Percentiles rank a stretch among this genome's conserved stretches.
These are phyloP conservation scores for Cladosporium velox DNA, from an alignment of 2,329 filamentous ascomycete genomes.

Conservation along the genomic window DNA sequence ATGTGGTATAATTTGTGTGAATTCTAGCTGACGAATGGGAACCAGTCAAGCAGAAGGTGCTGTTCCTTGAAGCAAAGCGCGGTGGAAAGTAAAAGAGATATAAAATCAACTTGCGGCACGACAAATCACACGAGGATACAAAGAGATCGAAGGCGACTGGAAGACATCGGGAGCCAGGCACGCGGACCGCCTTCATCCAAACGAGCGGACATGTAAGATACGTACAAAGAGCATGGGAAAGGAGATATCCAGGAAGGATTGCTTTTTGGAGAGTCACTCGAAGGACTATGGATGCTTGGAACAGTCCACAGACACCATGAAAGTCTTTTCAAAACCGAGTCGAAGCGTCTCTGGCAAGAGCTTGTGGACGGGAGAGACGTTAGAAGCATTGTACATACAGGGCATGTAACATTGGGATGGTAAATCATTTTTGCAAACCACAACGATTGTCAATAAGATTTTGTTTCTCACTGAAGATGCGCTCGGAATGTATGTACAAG, in stretches of 20 bases:
- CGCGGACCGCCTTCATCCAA: neutral
- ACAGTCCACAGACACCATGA: no score
- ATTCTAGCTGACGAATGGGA: neutral
- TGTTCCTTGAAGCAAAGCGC: slow-evolving; percentile 92
- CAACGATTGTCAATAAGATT: neutral
- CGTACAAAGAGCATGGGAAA: neutral
- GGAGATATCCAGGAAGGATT: neutral
- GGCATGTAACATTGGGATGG: neutral
- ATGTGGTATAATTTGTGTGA: neutral
- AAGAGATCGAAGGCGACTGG: neutral
- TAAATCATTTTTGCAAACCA: neutral
- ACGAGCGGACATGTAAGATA: slow-evolving; percentile 6
- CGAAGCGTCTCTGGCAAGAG: neutral
- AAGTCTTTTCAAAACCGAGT: no score
- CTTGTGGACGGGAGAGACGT: neutral
- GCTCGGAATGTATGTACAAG: no score
- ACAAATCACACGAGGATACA: neutral
- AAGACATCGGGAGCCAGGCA: neutral
- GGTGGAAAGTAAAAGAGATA: slow-evolving; percentile 50
- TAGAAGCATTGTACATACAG: neutral
- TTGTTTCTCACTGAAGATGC: no score
- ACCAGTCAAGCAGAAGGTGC: slow-evolving; percentile 86
- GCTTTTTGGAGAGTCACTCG: neutral
- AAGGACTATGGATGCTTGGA: neutral
- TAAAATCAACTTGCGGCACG: neutral